These are phyloP conservation scores for Betula pendula DNA, from an alignment of 306 rosid species.

Conservation along the genomic window DNA sequence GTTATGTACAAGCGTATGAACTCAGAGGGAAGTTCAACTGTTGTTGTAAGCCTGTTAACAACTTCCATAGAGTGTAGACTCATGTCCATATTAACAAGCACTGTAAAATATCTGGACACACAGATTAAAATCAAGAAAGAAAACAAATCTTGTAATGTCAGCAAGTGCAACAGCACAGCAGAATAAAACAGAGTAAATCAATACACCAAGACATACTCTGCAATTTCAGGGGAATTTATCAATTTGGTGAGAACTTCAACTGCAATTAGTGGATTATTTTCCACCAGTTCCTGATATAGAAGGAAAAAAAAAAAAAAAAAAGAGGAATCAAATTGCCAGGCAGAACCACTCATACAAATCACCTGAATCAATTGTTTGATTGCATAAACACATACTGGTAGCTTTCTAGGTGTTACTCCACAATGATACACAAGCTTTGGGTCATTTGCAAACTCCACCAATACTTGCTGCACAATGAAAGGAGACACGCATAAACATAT, in stretches of 20 bases:
- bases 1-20: conserved; percentile 95
- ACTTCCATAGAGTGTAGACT: conserved; percentile 99
- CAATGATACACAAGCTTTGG: conserved; percentile 96
- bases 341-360: conserved; percentile 4
- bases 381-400: conserved; percentile 65
- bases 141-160: conserved; percentile 25
- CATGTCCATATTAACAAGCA: conserved; percentile 98
- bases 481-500: conserved; percentile 22
- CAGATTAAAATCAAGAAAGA: conserved; percentile 37
- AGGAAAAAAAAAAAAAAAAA: conserved; percentile 24
- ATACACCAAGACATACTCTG: conserved; percentile 60
- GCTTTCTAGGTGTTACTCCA: conserved; percentile 89
- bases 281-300: conserved; percentile 81
- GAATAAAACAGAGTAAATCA: conserved; percentile 20
- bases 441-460: conserved; percentile 73
- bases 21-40: conserved; percentile 91
- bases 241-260: conserved; percentile 92
- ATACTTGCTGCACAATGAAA: conserved; percentile 69
- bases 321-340: conserved; percentile 17
- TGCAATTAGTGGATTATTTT: conserved; percentile 91
- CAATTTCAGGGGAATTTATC: conserved; percentile 85
- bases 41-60: conserved; percentile 96
- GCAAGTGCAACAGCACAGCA: conserved; percentile 13
- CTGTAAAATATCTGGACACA: conserved; percentile 87
- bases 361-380: conserved; percentile 20